Evolutionary conservation across 2,329 filamentous ascomycete genomes (phyloP).

Genomic region (Septoria petroselini): DNA sequence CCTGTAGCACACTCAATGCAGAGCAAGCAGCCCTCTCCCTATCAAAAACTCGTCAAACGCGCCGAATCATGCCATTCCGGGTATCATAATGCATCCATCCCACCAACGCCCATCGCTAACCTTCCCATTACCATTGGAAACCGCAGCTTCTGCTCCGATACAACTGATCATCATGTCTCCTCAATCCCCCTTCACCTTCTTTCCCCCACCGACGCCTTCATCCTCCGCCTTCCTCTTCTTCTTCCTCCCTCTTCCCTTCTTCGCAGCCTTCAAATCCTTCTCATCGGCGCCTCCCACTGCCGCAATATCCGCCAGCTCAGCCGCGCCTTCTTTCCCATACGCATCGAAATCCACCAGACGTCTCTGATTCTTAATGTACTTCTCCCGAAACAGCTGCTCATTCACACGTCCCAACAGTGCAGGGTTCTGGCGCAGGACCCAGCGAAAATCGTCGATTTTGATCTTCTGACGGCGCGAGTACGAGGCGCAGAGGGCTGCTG

Average conservation of each 20-base stretch:
- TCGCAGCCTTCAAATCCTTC: slow-evolving; percentile 41
- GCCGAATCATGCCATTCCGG: too few species aligned
- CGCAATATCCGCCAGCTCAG: slow-evolving; percentile 53
- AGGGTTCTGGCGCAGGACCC: slow-evolving; percentile 81
- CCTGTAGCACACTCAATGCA: too few species aligned
- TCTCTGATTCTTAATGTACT: slow-evolving; percentile 76
- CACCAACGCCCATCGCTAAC: too few species aligned
- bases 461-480: slow-evolving; percentile 91
- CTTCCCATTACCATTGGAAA: too few species aligned
- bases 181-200: slow-evolving; percentile 10
- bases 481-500: slow-evolving; percentile 78
- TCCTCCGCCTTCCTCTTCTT: slow-evolving; percentile 35
- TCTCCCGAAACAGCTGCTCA: slow-evolving; percentile 84
- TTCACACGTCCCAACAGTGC: slow-evolving; percentile 83
- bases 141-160: too few species aligned
- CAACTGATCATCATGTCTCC: too few species aligned
- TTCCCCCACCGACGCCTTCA: slow-evolving; percentile 16
- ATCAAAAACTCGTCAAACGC: too few species aligned
- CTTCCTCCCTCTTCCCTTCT: slow-evolving; percentile 33
- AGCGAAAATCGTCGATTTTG: slow-evolving; percentile 97
- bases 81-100: too few species aligned
- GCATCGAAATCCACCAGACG: slow-evolving; percentile 70
- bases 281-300: slow-evolving; percentile 55
- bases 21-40: too few species aligned
- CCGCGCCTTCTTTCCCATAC: slow-evolving; percentile 51